Conservation (phyloP, 2,329 filamentous ascomycete genomes). For the Dactylellina leptospora region DNA sequence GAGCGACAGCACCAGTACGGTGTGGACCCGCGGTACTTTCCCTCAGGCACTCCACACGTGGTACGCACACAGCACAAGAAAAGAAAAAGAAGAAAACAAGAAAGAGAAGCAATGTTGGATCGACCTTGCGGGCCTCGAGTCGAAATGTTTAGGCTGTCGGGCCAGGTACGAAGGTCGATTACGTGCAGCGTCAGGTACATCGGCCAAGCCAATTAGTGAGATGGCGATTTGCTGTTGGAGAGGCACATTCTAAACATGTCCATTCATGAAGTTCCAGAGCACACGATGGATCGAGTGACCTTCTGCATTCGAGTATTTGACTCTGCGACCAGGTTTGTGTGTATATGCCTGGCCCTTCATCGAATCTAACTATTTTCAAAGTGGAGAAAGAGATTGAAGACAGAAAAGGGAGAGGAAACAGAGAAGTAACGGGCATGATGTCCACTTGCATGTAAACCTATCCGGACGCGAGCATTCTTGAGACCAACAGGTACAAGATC, state of each 20-base stretch:
- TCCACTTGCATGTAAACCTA: conserved; percentile 10
- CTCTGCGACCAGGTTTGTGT: neutral
- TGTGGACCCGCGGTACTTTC: no score
- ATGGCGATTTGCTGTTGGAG: no score
- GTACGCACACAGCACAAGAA: no score
- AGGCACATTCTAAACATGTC: no score
- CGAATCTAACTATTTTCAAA: neutral
- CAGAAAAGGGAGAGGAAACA: neutral
- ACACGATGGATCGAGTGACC: no score
- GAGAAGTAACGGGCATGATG: neutral
- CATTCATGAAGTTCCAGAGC: no score
- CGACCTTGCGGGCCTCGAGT: conserved; percentile 25
- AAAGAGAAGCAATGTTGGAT: neutral
- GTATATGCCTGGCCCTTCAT: neutral
- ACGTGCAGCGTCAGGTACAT: conserved; percentile 39
- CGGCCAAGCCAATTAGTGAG: conserved; percentile 1
- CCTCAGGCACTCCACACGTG: no score
- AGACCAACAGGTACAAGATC: conserved; percentile 1
- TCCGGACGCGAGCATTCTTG: conserved; percentile 26
- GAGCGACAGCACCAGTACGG: neutral
- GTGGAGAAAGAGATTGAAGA: neutral
- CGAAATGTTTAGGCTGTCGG: conserved; percentile 29
- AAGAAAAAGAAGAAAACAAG: neutral
- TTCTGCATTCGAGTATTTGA: conserved; percentile 4
- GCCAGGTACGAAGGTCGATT: conserved; percentile 36